A percentile compares a stretch with the other conserved stretches of the same genome.
phyloP scores from a whole-genome alignment of 1,284 basidiomycete species.

The Trichosporon inkin region DNA sequence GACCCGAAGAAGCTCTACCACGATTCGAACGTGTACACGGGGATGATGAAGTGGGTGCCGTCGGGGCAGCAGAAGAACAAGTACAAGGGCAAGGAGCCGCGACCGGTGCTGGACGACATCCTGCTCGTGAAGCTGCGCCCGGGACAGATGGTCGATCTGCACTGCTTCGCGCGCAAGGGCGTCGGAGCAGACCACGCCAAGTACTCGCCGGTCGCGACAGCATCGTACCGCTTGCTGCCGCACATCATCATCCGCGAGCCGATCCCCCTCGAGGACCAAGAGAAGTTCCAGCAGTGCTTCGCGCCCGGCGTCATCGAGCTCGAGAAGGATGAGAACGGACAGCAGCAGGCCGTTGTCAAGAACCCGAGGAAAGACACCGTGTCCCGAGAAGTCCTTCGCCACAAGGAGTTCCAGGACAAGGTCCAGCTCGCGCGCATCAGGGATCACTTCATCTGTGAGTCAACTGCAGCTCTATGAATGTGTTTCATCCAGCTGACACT shows the following conservation, averaged over 20 bases:
- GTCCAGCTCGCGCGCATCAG: slow-evolving; percentile 81
- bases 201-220: slow-evolving; percentile 94
- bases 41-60: slow-evolving; percentile 74
- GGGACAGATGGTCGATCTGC: slow-evolving; percentile 72
- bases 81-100: slow-evolving; percentile 40
- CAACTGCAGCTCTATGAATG: not conserved
- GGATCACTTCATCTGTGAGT: slow-evolving; percentile 88
- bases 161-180: slow-evolving; percentile 75
- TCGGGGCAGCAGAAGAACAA: slow-evolving; percentile 72
- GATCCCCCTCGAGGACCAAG: slow-evolving; percentile 58
- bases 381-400: slow-evolving; percentile 84
- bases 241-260: slow-evolving; percentile 74
- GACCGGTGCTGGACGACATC: slow-evolving; percentile 67
- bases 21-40: slow-evolving; percentile 66
- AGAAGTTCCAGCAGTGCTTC: slow-evolving; percentile 85
- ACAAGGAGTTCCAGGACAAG: slow-evolving; percentile 82
- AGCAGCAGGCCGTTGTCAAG: slow-evolving; percentile 56
- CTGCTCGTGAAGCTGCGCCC: slow-evolving; percentile 91
- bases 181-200: slow-evolving; percentile 97
- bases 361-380: slow-evolving; percentile 78
- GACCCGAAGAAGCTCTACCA: slow-evolving; percentile 65
- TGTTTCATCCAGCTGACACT: not conserved
- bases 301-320: slow-evolving; percentile 81
- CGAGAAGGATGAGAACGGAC: slow-evolving; percentile 52
- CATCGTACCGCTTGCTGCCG: slow-evolving; percentile 89